These are phyloP conservation scores for Paracorniculantispora psalliotae DNA, from an alignment of 2,329 filamentous ascomycete species.

Conservation along the genomic window DNA sequence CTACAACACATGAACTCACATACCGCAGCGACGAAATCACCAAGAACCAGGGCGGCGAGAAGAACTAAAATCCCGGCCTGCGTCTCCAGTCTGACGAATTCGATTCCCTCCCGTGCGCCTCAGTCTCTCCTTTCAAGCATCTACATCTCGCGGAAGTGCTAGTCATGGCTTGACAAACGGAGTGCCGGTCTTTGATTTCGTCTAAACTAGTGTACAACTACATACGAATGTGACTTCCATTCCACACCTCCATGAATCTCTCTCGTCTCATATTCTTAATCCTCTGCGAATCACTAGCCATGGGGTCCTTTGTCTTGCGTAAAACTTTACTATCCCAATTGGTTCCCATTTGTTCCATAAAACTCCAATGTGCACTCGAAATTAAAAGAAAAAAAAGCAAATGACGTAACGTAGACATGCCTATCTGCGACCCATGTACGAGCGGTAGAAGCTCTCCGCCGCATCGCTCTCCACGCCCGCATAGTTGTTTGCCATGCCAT, in stretches of 20 bases:
- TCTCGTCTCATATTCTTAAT: background rate
- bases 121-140: background rate
- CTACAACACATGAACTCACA: background rate
- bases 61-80: constrained; percentile 42
- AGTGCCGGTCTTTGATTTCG: constrained; percentile 14
- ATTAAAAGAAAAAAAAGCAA: no score
- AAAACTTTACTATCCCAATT: constrained; percentile 10
- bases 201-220: constrained; percentile 38
- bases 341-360: constrained; percentile 8
- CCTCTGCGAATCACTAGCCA: background rate
- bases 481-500: constrained; percentile 53
- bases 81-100: background rate
- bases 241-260: constrained; percentile 14
- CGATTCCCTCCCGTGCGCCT: background rate
- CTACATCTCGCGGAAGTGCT: background rate
- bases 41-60: constrained; percentile 64
- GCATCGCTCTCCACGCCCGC: constrained; percentile 62
- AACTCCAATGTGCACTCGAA: constrained; percentile 13
- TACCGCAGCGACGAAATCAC: constrained; percentile 66
- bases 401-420: no score
- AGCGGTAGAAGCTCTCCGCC: constrained; percentile 85
- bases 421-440: constrained; percentile 71
- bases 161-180: background rate
- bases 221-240: constrained; percentile 20
- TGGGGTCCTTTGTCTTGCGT: background rate